A percentile compares a stretch with the other conserved stretches of the same genome.
Conservation (phyloP, 768 basidiomycete species). For the Neoboletus brunneissimus region DNA sequence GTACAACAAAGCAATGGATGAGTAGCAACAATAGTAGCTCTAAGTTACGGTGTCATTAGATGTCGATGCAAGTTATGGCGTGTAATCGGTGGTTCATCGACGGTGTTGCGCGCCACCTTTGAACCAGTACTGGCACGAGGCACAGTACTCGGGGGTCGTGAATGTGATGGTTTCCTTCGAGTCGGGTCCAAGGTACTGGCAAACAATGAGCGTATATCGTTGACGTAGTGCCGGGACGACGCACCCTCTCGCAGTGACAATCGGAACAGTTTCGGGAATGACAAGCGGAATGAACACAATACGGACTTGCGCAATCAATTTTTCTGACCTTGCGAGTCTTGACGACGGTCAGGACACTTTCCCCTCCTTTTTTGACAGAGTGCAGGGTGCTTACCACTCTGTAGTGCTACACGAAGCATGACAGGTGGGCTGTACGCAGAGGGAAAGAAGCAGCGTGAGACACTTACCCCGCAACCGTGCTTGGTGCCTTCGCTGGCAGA, state of each 20-base stretch:
- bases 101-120: slow-evolving; percentile 42
- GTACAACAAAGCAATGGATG: slow-evolving; percentile 23
- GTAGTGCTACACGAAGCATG: slow-evolving; percentile 52
- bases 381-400: slow-evolving; percentile 51
- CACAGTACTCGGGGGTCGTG: slow-evolving; percentile 51
- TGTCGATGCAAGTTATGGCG: slow-evolving; percentile 10
- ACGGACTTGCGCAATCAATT: slow-evolving; percentile 34
- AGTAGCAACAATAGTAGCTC: slow-evolving; percentile 25
- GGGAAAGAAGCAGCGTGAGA: slow-evolving; percentile 23
- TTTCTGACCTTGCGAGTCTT: slow-evolving; percentile 36
- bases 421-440: slow-evolving; percentile 2
- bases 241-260: slow-evolving; percentile 45
- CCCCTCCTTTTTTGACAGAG: slow-evolving; percentile 12
- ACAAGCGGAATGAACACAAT: slow-evolving; percentile 39
- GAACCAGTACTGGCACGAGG: slow-evolving; percentile 59
- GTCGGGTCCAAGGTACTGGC: slow-evolving; percentile 67
- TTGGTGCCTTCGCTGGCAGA: slow-evolving; percentile 65
- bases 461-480: slow-evolving; percentile 62
- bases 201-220: slow-evolving; percentile 1
- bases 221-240: slow-evolving; percentile 12
- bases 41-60: slow-evolving; percentile 30
- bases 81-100: slow-evolving; percentile 24
- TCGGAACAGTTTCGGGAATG: slow-evolving; percentile 42
- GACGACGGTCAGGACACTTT: slow-evolving; percentile 5
- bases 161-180: slow-evolving; percentile 55